Conservation (phyloP, 1,284 basidiomycete species). For the Cutaneotrichosporon curvatum region DNA sequence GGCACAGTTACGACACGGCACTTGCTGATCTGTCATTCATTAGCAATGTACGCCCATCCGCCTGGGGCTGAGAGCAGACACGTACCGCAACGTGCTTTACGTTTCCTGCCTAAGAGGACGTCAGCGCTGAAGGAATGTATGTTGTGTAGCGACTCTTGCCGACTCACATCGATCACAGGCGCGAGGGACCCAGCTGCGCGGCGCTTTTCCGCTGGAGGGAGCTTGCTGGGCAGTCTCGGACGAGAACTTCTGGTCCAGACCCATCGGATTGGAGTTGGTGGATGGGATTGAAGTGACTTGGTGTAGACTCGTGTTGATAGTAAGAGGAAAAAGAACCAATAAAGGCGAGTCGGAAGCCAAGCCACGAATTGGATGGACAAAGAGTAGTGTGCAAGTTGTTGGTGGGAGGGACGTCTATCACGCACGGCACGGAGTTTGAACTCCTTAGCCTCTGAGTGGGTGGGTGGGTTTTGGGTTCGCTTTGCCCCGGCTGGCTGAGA, state of each 20-base stretch:
- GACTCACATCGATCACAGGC: conserved; percentile 27
- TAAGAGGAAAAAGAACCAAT: no score
- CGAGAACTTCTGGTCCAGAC: conserved; percentile 1
- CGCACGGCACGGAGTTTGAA: no score
- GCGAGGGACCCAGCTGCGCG: conserved; percentile 23
- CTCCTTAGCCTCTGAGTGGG: no score
- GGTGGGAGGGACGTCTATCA: no score
- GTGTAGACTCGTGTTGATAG: neutral
- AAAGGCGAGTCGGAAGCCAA: no score
- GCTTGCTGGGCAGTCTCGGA: conserved; percentile 10
- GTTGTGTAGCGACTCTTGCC: neutral
- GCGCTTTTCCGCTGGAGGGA: conserved; percentile 20
- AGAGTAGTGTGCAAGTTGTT: no score
- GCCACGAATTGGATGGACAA: no score
- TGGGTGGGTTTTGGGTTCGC: no score
- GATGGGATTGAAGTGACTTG: neutral
- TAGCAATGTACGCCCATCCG: neutral
- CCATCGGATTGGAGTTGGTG: neutral
- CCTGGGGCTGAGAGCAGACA: neutral
- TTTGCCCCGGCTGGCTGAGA: no score
- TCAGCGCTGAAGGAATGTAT: no score
- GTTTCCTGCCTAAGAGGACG: conserved; percentile 20
- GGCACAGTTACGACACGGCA: conserved; percentile 28
- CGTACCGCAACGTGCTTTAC: conserved; percentile 32
- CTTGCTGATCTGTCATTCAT: conserved; percentile 21